A percentile compares a stretch with the other conserved stretches of the same genome.
These are phyloP conservation scores for Yamadazyma olivae DNA, from an alignment of 805 yeast genomes.

Conservation along the genomic window DNA sequence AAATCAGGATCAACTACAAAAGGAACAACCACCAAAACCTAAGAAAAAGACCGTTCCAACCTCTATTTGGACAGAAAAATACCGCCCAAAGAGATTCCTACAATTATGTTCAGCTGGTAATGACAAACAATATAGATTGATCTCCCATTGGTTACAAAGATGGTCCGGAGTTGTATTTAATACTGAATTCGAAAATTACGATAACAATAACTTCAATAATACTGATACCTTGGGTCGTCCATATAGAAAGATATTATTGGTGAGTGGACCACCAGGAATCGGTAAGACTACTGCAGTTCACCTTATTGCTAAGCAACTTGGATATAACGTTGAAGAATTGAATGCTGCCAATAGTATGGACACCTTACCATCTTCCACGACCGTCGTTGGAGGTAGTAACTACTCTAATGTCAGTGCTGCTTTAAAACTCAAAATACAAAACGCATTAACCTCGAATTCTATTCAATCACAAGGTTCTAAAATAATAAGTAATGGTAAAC, in stretches of 20 bases:
- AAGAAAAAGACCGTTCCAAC: constrained; percentile 8
- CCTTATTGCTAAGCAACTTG: constrained; percentile 75
- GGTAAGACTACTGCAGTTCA: constrained; percentile 93
- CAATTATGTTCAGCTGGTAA: constrained; percentile 45
- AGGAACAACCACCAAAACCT: not conserved
- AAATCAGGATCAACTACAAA: constrained; percentile 9
- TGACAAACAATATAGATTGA: constrained; percentile 35
- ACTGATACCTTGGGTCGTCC: constrained; percentile 35
- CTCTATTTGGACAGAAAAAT: constrained; percentile 39
- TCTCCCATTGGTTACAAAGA: constrained; percentile 39
- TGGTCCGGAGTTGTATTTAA: constrained; percentile 35
- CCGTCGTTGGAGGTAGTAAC: constrained; percentile 28
- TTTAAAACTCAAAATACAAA: constrained; percentile 36
- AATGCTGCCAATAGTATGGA: constrained; percentile 63
- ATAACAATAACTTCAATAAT: constrained; percentile 5
- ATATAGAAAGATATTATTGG: constrained; percentile 57
- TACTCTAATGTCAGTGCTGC: constrained; percentile 24
- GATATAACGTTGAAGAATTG: constrained; percentile 76
- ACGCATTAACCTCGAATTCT: constrained; percentile 57
- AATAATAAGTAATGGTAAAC: constrained; percentile 33
- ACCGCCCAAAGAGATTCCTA: constrained; percentile 31
- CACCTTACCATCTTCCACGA: constrained; percentile 22
- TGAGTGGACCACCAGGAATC: constrained; percentile 91
- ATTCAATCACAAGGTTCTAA: constrained; percentile 55
- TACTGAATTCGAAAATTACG: constrained; percentile 9